Base-by-base conservation (phyloP, 2,329 filamentous ascomycete species). In the Pseudocercospora fuligena region DNA sequence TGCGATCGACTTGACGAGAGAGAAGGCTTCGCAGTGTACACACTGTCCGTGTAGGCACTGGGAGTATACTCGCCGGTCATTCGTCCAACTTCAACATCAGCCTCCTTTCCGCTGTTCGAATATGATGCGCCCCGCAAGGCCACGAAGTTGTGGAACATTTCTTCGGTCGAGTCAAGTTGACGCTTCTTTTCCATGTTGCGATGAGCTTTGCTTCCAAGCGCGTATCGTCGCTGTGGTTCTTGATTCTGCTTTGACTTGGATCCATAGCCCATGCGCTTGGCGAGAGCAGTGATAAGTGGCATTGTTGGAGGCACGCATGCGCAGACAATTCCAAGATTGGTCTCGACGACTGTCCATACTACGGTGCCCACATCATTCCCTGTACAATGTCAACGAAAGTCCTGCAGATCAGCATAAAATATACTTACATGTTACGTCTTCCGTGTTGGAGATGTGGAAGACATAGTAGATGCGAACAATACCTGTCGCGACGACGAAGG, bases 391-490 rank as follows among this genome's bases (percentile, higher is more conserved):
- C 27, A 19, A 27, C 16, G 4, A 1, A 6, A 23, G 31, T 33
- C 5, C 5, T n/a, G 7, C 31, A 29, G 19, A 33, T 3, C 11
- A 33, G 9, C 1, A 5, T 3, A 11, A 7, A 1, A 5, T 25
- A 25, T 56, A 19, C 53, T 57, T 19, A 57, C 25, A 57, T 5
- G 53, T 57, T 8, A 57, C 53, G 14, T 57, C 53, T 33, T 57
- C 21, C 12, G 53, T 57, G 27, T 29, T 57, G 2, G 53, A 31
- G 11, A 57, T 33, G 12, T 33, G 25, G 12, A 57, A 57, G 27
- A 57, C 53, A 19, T 33, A 57, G 12, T 57, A 57, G 11, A 57
- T 57, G 23, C 53, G 53, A 31, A 57, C 53, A 23, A 59, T 59
- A 59, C 31, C 31, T 21, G 56, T 43, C 5, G 56, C 56, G 5